Conservation (phyloP, 2,329 filamentous ascomycete genomes). For the Colletotrichum camelliae region DNA sequence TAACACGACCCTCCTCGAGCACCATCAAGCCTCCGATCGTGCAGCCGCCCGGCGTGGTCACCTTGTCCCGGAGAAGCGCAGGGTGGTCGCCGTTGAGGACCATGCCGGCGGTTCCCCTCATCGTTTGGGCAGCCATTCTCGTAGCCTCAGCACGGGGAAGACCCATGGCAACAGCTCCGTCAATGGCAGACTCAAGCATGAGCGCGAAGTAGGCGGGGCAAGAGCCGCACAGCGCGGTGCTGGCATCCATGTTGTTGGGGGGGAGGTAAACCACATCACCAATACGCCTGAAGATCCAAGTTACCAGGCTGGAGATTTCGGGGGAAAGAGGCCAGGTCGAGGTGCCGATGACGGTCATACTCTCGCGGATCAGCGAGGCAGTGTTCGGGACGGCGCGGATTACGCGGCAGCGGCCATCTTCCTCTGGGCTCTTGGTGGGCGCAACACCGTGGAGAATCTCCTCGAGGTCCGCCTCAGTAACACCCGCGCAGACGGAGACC, state of each 20-base stretch:
- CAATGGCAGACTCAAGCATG: conserved; percentile 76
- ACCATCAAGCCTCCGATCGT: conserved; percentile 77
- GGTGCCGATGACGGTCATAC: conserved; percentile 81
- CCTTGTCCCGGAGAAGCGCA: conserved; percentile 75
- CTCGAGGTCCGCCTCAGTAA: conserved; percentile 73
- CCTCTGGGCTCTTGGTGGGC: conserved; percentile 48
- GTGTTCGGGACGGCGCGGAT: conserved; percentile 88
- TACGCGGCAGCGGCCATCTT: conserved; percentile 62
- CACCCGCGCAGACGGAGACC: conserved; percentile 81
- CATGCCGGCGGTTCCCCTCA: conserved; percentile 74
- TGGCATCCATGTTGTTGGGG: conserved; percentile 71
- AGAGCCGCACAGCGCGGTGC: conserved; percentile 76
- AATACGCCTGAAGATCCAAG: conserved; percentile 79
- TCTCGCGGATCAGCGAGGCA: conserved; percentile 77
- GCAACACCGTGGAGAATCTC: conserved; percentile 63
- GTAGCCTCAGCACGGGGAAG: conserved; percentile 75
- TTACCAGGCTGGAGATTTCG: conserved; percentile 62
- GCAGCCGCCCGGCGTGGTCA: conserved; percentile 79
- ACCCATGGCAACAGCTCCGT: conserved; percentile 81
- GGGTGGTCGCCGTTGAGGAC: conserved; percentile 77
- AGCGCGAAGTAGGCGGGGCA: conserved; percentile 80
- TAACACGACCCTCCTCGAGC: conserved; percentile 74
- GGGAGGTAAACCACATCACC: conserved; percentile 74
- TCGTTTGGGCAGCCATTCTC: conserved; percentile 80
- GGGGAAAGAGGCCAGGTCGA: conserved; percentile 62